A percentile compares a stretch with the other conserved stretches of the same genome.
Evolutionary conservation across 2,329 filamentous ascomycete genomes (phyloP).

Genomic region (Fusarium verrucosum): DNA sequence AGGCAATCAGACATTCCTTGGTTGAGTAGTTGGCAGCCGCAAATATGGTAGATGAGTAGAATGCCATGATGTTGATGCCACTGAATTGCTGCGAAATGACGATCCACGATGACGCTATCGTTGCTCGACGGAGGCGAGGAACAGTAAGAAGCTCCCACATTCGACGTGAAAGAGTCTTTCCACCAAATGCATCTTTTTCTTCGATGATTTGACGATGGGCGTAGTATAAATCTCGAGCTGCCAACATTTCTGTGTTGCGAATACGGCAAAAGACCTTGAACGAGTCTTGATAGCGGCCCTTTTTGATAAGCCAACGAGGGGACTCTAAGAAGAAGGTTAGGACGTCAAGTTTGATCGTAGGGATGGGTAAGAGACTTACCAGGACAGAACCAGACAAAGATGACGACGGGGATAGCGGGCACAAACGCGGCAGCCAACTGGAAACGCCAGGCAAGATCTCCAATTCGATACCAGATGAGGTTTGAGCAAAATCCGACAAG

Average conservation of each 20-base stretch:
- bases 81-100: conserved; percentile 46
- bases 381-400: conserved; percentile 67
- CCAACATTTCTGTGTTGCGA: conserved; percentile 66
- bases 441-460: conserved; percentile 67
- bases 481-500: conserved; percentile 73
- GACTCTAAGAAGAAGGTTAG: conserved; percentile 54
- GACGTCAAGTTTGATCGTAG: accelerated
- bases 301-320: conserved; percentile 72
- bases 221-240: conserved; percentile 69
- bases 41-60: conserved; percentile 62
- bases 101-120: conserved; percentile 45
- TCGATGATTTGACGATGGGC: conserved; percentile 49
- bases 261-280: conserved; percentile 64
- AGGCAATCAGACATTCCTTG: conserved; percentile 56
- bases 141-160: conserved; percentile 59
- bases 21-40: conserved; percentile 55
- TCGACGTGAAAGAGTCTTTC: conserved; percentile 49
- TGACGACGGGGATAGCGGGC: conserved; percentile 67
- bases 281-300: conserved; percentile 62
- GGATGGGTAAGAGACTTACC: conserved; percentile 49
- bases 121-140: conserved; percentile 57
- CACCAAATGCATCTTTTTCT: conserved; percentile 48
- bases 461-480: conserved; percentile 67
- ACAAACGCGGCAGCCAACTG: conserved; percentile 71
- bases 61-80: conserved; percentile 52